These are phyloP conservation scores for Colletotrichum sojae DNA, from an alignment of 2,329 filamentous ascomycete species.

Conservation along the genomic window DNA sequence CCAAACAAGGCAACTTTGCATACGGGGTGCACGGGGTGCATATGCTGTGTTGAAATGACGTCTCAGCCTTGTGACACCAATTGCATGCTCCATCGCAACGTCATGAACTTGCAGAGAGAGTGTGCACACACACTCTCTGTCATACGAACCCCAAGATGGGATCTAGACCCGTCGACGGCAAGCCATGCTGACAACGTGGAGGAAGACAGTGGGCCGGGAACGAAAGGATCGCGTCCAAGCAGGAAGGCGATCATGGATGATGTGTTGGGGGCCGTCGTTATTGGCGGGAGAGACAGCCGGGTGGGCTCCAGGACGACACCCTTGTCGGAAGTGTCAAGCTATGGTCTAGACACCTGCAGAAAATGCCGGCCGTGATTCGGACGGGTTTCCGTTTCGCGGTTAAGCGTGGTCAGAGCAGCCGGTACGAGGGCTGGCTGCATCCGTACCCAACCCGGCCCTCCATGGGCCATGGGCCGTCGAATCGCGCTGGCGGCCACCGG, in stretches of 20 bases:
- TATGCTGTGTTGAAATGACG: slow-evolving; percentile 43
- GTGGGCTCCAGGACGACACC: slow-evolving; percentile 21
- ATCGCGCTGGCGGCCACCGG: slow-evolving; percentile 19
- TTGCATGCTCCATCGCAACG: slow-evolving; percentile 17
- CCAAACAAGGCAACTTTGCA: slow-evolving; percentile 41
- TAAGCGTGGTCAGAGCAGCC: slow-evolving; percentile 28
- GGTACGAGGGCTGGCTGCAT: slow-evolving; percentile 35
- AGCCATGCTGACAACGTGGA: slow-evolving; percentile 11
- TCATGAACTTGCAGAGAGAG: slow-evolving; percentile 23
- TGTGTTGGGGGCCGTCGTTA: slow-evolving; percentile 11
- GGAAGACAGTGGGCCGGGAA: slow-evolving; percentile 10
- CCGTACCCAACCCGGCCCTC: slow-evolving; percentile 37
- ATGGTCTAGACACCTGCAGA: slow-evolving; percentile 39
- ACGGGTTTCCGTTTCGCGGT: slow-evolving; percentile 34
- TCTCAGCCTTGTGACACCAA: slow-evolving; percentile 48
- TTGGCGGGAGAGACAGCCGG: slow-evolving; percentile 25
- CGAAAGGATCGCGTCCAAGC: slow-evolving; percentile 7
- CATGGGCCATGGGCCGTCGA: slow-evolving; percentile 26
- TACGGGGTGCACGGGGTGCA: slow-evolving; percentile 39
- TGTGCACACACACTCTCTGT: background rate
- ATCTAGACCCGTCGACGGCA: slow-evolving; percentile 11
- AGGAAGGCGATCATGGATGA: slow-evolving; percentile 2
- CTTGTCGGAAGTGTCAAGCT: slow-evolving; percentile 27
- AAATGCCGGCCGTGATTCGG: slow-evolving; percentile 33
- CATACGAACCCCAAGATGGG: background rate